Conservation (phyloP, 129 eudicot species). For the Helichrysum umbraculigerum region DNA sequence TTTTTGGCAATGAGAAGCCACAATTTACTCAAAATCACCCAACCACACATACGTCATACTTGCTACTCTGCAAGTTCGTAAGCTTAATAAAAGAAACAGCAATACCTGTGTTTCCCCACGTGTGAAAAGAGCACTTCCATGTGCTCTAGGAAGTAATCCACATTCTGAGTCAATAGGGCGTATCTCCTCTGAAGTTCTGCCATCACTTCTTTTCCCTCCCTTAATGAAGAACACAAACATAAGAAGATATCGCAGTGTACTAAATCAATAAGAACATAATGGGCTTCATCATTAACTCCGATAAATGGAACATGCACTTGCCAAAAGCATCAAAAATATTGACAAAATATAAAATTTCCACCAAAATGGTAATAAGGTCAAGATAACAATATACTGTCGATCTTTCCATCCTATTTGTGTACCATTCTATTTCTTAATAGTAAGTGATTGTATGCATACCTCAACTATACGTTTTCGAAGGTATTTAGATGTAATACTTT, state of each 20-base stretch:
- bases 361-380: background rate
- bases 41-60: conserved; percentile 5
- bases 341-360: background rate
- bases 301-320: background rate
- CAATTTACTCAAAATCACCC: background rate
- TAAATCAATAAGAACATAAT: conserved; percentile 8
- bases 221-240: conserved; percentile 26
- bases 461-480: conserved; percentile 92
- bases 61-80: background rate
- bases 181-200: conserved; percentile 76
- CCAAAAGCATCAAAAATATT: background rate
- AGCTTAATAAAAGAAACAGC: background rate
- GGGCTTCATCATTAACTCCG: background rate
- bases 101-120: conserved; percentile 99
- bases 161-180: conserved; percentile 81
- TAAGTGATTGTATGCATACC: conserved; percentile 43
- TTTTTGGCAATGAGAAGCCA: background rate
- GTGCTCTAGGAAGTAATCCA: conserved; percentile 99
- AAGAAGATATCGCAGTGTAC: conserved; percentile 7
- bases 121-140: conserved; percentile 99
- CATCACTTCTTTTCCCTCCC: conserved; percentile 99
- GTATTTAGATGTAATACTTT: conserved; percentile 79
- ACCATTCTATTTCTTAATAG: background rate
- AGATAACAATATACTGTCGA: background rate
- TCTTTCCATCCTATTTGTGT: background rate